Percentiles rank a stretch among this genome's conserved stretches.
phyloP scores from a whole-genome alignment of 768 basidiomycete genomes.

The Kwoniella mangroviensis region DNA sequence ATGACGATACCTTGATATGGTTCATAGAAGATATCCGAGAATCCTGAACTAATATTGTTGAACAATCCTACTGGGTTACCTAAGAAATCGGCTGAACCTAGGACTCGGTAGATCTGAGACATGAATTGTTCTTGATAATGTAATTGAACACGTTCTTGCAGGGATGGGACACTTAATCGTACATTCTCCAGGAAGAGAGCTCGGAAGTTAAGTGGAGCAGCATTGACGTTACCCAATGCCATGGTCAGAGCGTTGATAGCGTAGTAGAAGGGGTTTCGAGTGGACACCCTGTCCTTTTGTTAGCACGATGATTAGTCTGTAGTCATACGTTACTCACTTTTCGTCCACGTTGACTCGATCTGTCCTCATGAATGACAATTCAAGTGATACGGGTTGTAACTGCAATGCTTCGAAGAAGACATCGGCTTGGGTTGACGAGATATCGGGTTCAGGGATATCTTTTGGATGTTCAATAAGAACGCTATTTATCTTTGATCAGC shows the following conservation, averaged over 20 bases:
- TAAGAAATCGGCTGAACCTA: constrained; percentile 94
- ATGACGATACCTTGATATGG: constrained; percentile 96
- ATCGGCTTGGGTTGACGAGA: constrained; percentile 65
- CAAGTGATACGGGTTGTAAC: constrained; percentile 88
- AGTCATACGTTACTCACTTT: constrained; percentile 66
- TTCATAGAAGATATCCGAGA: constrained; percentile 98
- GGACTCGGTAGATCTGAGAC: constrained; percentile 90
- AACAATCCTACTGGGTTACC: constrained; percentile 86
- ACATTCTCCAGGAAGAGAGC: constrained; percentile 93
- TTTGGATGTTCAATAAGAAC: constrained; percentile 73
- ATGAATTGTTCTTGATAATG: constrained; percentile 94
- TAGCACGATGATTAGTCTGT: not conserved
- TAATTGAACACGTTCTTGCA: constrained; percentile 80
- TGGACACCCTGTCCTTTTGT: constrained; percentile 46
- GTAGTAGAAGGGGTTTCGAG: constrained; percentile 86
- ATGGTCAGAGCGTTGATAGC: constrained; percentile 93
- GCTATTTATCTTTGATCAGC: constrained; percentile 58
- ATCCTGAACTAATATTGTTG: constrained; percentile 96
- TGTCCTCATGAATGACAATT: constrained; percentile 95
- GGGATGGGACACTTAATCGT: constrained; percentile 79
- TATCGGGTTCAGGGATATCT: constrained; percentile 62
- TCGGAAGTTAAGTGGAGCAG: constrained; percentile 91
- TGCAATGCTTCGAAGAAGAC: constrained; percentile 95
- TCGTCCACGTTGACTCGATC: constrained; percentile 91
- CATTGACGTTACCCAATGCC: constrained; percentile 95